phyloP scores from a whole-genome alignment of 2,329 filamentous ascomycete species.

The Pseudopyricularia javanii region DNA sequence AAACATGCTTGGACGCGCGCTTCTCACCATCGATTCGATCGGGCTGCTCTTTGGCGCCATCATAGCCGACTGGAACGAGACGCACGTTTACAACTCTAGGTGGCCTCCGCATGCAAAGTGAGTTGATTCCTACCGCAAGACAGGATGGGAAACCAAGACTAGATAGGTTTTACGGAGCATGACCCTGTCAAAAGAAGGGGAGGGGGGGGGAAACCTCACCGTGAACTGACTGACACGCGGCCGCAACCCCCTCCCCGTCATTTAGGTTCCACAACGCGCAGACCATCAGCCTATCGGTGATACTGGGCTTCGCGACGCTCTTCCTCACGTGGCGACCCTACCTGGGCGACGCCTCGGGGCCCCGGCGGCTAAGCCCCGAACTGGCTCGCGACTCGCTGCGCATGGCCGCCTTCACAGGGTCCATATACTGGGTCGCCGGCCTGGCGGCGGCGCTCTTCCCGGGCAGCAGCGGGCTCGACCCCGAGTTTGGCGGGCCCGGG shows the following conservation, averaged over 20 bases:
- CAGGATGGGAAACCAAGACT: too few relatives aligned
- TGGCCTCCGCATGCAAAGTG: slow-evolving; percentile 34
- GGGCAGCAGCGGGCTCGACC: slow-evolving; percentile 25
- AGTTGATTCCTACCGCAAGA: too few relatives aligned
- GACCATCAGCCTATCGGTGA: slow-evolving; percentile 25
- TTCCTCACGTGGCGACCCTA: slow-evolving; percentile 24
- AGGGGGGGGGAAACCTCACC: too few relatives aligned
- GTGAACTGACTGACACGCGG: not conserved
- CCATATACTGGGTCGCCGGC: slow-evolving; percentile 28
- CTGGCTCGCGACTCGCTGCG: slow-evolving; percentile 17
- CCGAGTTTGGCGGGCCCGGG: slow-evolving; percentile 28
- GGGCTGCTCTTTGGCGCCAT: slow-evolving; percentile 23
- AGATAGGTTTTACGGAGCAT: too few relatives aligned
- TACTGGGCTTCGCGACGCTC: slow-evolving; percentile 24
- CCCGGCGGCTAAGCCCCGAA: slow-evolving; percentile 7
- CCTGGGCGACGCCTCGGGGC: slow-evolving; percentile 3
- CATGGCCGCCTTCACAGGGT: slow-evolving; percentile 21
- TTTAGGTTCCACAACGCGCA: slow-evolving; percentile 27
- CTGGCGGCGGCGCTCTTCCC: slow-evolving; percentile 23
- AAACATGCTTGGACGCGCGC: slow-evolving; percentile 21
- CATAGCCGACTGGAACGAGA: slow-evolving; percentile 25
- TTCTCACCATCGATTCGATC: slow-evolving; percentile 26
- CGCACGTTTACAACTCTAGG: slow-evolving; percentile 28
- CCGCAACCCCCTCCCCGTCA: not conserved
- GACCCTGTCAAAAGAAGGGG: too few relatives aligned